Evolutionary conservation across 225 moss, liverwort and hornwort genomes (phyloP), one percentile per base, ranked within the genome.

Genomic region (Marchantia paleacea): DNA sequence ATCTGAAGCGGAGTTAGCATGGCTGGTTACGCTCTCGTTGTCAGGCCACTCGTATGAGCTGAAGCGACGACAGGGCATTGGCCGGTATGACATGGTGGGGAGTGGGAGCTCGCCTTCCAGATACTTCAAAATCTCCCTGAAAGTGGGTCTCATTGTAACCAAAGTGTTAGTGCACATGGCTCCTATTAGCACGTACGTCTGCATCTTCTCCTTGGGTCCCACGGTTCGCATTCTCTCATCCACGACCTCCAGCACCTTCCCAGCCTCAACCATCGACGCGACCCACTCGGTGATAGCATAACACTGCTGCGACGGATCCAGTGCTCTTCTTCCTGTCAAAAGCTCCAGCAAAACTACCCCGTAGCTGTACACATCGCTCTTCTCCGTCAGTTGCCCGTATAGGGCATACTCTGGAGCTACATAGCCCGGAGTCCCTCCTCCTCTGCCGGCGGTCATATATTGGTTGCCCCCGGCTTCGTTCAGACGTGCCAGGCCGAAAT

Each of bases 261-360:
- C 88, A 1, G 12, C 81, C 75, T 84, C 85, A 64, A 88, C 88
- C 60, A 90, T 73, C 20, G 54, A 75, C 82, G 86, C 90, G 26
- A 86, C 83, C 91, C 91, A 91, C 69, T 91, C 90, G 12, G 85
- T 83, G 71, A 91, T 84, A 51, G 86, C 84, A 18, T 63, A 78
- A 25, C 73, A 72, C 52, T 63, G 55, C 11, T 79, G 65, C 12
- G 51, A 26, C 10, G 79, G 71, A 22, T 74, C 86, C 30, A 91
- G 79, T 0, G 90, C 90, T 65, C 81, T 86, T 76, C 91, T 84
- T 29, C 91, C 90, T 29, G 86, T 91, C 63, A 91, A 80, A 54
- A 91, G 88, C 84, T 91, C 90, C 70, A 91, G 81, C 81, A 91
- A 80, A 69, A 88, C 88, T 48, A 91, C 91, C 14, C 91, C 91